Evolutionary conservation across 257 asterid genomes (phyloP), one percentile per base, ranked within the genome.

Genomic region (Solanum raphanifolium): DNA sequence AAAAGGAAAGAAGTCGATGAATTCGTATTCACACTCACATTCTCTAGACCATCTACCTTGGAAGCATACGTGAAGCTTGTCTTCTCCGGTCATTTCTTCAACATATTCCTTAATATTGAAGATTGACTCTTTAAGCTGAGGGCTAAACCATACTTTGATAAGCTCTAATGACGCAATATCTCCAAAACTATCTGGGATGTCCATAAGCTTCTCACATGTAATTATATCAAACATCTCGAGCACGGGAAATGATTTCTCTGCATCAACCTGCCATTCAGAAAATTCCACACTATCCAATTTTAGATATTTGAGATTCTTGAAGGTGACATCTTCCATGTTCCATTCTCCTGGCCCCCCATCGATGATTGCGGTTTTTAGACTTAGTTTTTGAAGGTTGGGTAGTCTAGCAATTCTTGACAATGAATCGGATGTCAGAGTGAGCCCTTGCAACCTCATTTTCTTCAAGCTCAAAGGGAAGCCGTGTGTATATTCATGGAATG

Each of bases 191-290:
- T 20, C 20, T 4, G 83, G 55, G 31, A 74, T 74, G 20, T 74
- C 20, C 15, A 4, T 36, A 21, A 74, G 83, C 52, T 9, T 0
- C 3, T 0, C 0, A 20, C 48, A 74, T 7, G 2, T 2, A 10
- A 0, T 0, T 10, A 1, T 9, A 5, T 20, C n/a, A n/a, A n/a
- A n/a, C n/a, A 0, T 29, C 41, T 58, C 29, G n/a, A 39, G 13
- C 12, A 35, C 11, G 5, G 52, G 52, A 35, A 36, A 35, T 5
- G 29, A 74, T 35, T 74, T 27, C 13, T 74, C 31, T 74, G 16
- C 83, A 74, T 29, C 18, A 69, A 36, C 52, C 31, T 31, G 32
- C 32, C 32, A 31, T 31, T 31, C 32, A 31, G 32, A 31, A 31
- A 31, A 31, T 31, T 31, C 32, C 32, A 31, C 32, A 31, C 32